These are phyloP conservation scores for Aspergillus nanangensis DNA, from an alignment of 495 filamentous ascomycete species.

Conservation along the genomic window DNA sequence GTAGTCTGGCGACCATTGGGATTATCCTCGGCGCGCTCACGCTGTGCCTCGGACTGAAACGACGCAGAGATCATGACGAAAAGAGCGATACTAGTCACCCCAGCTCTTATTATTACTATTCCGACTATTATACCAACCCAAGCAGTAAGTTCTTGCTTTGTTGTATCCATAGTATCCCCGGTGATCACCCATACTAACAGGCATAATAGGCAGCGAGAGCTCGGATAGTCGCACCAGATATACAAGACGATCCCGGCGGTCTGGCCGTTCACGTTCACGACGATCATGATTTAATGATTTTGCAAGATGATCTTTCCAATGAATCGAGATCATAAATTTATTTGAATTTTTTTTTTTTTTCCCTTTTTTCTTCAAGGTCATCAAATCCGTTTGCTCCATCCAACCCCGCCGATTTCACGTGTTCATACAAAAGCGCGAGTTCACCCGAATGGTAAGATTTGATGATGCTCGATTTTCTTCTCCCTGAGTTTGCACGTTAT, in stretches of 20 bases:
- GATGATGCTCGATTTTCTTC: too few relatives aligned
- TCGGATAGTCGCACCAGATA: conserved; percentile 46
- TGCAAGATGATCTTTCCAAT: too few relatives aligned
- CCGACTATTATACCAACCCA: conserved; percentile 40
- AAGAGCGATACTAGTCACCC: conserved; percentile 42
- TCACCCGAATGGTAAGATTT: too few relatives aligned
- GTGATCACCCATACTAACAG: conserved; percentile 10
- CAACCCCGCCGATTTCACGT: not conserved
- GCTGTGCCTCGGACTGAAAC: conserved; percentile 71
- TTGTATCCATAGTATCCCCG: not conserved
- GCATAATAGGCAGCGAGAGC: conserved; percentile 42
- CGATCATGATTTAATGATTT: conserved; percentile 19
- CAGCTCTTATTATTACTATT: conserved; percentile 43
- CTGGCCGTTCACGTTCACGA: conserved; percentile 30
- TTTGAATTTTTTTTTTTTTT: not conserved
- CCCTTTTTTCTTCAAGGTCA: too few relatives aligned
- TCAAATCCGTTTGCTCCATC: too few relatives aligned
- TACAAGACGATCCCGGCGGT: conserved; percentile 39
- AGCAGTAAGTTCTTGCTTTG: conserved; percentile 33
- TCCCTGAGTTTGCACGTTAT: not conserved
- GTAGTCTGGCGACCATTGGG: conserved; percentile 51
- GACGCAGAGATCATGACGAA: conserved; percentile 44
- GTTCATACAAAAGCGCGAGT: too few relatives aligned
- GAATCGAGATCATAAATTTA: conserved; percentile 12
- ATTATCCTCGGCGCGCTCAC: conserved; percentile 64